A percentile compares a stretch with the other conserved stretches of the same genome.
Evolutionary conservation across 495 filamentous ascomycete species (phyloP).

Genomic region (Evernia prunastri): DNA sequence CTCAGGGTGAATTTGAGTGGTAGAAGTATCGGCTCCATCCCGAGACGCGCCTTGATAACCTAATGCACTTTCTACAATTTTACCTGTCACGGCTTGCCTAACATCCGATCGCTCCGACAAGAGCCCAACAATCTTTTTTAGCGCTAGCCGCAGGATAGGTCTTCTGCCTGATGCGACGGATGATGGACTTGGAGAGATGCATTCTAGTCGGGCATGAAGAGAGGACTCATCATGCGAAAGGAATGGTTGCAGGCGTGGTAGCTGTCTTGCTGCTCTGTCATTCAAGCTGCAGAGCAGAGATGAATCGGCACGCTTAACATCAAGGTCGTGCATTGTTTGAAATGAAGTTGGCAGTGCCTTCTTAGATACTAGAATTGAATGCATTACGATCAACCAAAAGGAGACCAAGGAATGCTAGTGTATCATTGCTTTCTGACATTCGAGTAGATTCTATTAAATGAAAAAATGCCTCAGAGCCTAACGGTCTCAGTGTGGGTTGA

Average conservation of each 20-base stretch:
- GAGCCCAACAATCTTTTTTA: background rate
- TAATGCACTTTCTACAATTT: background rate
- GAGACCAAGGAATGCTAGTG: background rate
- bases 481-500: background rate
- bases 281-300: background rate
- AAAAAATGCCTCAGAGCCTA: too few species aligned
- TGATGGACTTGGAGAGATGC: background rate
- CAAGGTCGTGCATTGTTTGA: background rate
- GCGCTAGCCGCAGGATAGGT: background rate
- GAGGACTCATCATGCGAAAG: background rate
- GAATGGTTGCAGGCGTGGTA: background rate
- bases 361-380: background rate
- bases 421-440: background rate
- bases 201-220: background rate
- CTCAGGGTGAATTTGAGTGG: conserved; percentile 96
- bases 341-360: background rate
- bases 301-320: background rate
- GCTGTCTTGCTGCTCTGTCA: background rate
- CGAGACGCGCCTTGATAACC: background rate
- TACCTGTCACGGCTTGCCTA: background rate
- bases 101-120: background rate
- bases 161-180: background rate
- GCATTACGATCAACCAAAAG: background rate
- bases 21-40: conserved; percentile 36
- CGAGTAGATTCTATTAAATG: too few species aligned